These are phyloP conservation scores for Phialophora macrospora DNA, from an alignment of 2,329 filamentous ascomycete species.

Conservation along the genomic window DNA sequence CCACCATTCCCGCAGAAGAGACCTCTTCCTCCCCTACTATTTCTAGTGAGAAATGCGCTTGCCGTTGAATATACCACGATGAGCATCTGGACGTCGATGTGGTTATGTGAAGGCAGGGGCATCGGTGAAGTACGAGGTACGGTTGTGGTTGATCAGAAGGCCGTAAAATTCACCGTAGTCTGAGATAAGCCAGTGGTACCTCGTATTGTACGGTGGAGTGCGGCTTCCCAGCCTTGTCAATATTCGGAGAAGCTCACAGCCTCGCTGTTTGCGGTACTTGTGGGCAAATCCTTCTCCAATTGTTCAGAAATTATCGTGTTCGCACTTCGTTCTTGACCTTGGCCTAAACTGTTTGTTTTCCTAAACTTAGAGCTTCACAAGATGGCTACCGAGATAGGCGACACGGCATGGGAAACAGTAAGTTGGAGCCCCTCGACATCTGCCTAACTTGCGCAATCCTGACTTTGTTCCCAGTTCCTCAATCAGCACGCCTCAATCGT, in stretches of 20 bases:
- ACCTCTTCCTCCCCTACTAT: background rate
- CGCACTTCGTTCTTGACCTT: background rate
- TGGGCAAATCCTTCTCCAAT: conserved; percentile 1
- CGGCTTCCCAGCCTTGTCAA: background rate
- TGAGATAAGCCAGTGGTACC: background rate
- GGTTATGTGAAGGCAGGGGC: background rate
- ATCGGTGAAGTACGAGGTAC: background rate
- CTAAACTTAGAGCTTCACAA: background rate
- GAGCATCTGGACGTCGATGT: background rate
- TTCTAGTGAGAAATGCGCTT: background rate
- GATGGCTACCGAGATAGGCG: conserved; percentile 15
- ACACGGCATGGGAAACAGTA: conserved; percentile 25
- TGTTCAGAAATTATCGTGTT: background rate
- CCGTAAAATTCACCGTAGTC: conserved; percentile 1
- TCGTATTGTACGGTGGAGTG: background rate
- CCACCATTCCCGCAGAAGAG: background rate
- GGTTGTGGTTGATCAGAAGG: background rate
- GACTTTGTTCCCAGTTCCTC: conserved; percentile 24
- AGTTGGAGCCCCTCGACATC: background rate
- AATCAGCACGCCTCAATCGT: conserved; percentile 29
- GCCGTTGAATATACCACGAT: background rate
- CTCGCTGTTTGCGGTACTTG: background rate
- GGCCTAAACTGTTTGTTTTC: background rate
- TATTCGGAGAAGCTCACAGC: conserved; percentile 5
- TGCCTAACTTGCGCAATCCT: background rate